phyloP scores from a whole-genome alignment of 768 basidiomycete genomes.

The Lactarius indigo region DNA sequence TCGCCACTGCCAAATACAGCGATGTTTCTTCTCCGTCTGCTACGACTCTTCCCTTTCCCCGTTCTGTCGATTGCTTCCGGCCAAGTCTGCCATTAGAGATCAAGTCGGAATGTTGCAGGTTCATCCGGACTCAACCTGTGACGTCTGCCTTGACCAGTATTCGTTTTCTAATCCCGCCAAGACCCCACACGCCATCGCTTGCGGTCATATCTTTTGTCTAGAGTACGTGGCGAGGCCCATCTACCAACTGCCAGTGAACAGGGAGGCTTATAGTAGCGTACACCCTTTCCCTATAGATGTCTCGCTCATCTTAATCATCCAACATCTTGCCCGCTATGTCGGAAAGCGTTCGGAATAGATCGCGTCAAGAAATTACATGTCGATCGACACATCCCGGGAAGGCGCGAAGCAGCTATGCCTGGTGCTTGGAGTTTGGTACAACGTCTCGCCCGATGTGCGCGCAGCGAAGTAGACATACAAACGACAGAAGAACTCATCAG shows the following conservation, averaged over 20 bases:
- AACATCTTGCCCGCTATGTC: conserved; percentile 61
- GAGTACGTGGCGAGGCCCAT: conserved; percentile 41
- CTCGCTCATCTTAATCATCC: conserved; percentile 46
- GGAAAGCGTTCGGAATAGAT: conserved; percentile 54
- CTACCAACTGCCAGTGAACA: neutral
- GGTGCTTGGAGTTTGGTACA: conserved; percentile 14
- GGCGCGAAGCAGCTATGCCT: conserved; percentile 8
- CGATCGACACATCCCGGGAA: conserved; percentile 33
- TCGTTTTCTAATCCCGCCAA: conserved; percentile 46
- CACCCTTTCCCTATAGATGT: conserved; percentile 43
- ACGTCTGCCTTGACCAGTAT: conserved; percentile 70
- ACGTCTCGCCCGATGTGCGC: conserved; percentile 14
- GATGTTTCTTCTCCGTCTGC: conserved; percentile 10
- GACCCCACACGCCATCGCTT: conserved; percentile 67
- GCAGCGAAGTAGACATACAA: conserved; percentile 29
- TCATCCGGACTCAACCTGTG: conserved; percentile 69
- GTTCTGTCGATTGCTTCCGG: neutral
- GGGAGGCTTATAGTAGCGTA: conserved; percentile 3
- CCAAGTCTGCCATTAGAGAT: neutral
- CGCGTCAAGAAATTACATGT: conserved; percentile 67
- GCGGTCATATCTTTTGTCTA: conserved; percentile 74
- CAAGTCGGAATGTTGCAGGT: conserved; percentile 48
- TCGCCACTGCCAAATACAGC: conserved; percentile 20
- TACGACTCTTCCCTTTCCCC: neutral
- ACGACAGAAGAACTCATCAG: conserved; percentile 39